These are phyloP conservation scores for Tulasnella calospora DNA, from an alignment of 768 basidiomycete genomes.

Conservation along the genomic window DNA sequence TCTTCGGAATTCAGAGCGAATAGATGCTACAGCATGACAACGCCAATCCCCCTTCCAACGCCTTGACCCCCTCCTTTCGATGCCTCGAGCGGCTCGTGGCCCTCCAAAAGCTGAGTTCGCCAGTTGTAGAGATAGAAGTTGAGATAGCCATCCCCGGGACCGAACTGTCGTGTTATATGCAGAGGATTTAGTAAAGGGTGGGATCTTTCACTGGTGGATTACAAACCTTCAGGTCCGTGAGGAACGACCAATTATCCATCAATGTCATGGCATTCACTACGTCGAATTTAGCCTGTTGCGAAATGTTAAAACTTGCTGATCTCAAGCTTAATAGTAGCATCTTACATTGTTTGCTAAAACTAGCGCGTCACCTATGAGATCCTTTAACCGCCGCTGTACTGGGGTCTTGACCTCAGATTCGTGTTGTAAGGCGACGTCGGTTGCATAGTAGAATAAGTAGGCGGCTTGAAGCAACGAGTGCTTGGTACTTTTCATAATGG, in stretches of 20 bases:
- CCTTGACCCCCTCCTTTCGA: slow-evolving; percentile 40
- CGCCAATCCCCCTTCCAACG: slow-evolving; percentile 49
- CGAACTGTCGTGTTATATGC: slow-evolving; percentile 56
- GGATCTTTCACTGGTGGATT: not conserved
- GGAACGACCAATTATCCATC: slow-evolving; percentile 85
- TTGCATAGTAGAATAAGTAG: slow-evolving; percentile 94
- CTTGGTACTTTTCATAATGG: slow-evolving; percentile 74
- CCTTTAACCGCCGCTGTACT: slow-evolving; percentile 64
- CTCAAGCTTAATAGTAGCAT: not conserved
- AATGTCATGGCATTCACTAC: slow-evolving; percentile 93
- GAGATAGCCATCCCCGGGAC: slow-evolving; percentile 83
- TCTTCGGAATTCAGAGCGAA: not conserved
- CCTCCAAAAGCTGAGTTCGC: slow-evolving; percentile 75
- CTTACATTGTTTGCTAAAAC: slow-evolving; percentile 63
- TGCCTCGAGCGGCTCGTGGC: slow-evolving; percentile 52
- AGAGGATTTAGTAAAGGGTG: not conserved
- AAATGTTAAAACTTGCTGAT: not conserved
- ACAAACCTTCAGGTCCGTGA: slow-evolving; percentile 74
- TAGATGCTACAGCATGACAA: slow-evolving; percentile 77
- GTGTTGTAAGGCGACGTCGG: slow-evolving; percentile 61
- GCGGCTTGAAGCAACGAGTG: slow-evolving; percentile 79
- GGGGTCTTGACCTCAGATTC: slow-evolving; percentile 56
- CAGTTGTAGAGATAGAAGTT: slow-evolving; percentile 96
- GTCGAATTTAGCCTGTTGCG: slow-evolving; percentile 70
- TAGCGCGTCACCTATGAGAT: slow-evolving; percentile 73